Percentiles rank a stretch among this genome's conserved stretches.
Evolutionary conservation across 352 stramenopile genomes (phyloP).

Genomic region (Phytophthora ramorum): DNA sequence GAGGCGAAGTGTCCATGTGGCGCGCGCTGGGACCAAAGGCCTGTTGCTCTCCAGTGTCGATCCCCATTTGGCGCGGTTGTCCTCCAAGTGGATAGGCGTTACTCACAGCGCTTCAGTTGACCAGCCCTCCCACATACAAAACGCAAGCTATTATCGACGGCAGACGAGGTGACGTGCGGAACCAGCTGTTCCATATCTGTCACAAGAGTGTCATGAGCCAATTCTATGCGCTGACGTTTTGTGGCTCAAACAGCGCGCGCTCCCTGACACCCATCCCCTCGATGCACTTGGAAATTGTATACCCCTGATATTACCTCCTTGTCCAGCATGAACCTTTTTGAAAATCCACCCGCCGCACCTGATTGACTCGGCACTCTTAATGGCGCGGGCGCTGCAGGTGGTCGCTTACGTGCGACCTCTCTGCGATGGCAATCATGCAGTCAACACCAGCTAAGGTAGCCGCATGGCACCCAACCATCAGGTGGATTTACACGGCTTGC

Average conservation of each 20-base stretch:
- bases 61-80: constrained; percentile 12
- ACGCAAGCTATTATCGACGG: not conserved
- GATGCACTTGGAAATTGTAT: constrained; percentile 24
- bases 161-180: constrained; percentile 12
- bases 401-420: not conserved
- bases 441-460: not conserved
- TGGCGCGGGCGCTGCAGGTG: not conserved
- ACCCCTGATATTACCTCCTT: not conserved
- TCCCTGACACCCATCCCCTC: not conserved
- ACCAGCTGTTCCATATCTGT: constrained; percentile 36
- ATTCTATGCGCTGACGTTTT: constrained; percentile 29
- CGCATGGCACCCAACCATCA: constrained; percentile 28
- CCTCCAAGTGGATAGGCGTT: constrained; percentile 26
- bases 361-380: not conserved
- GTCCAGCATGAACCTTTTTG: constrained; percentile 17
- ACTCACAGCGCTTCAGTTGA: constrained; percentile 37
- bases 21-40: not conserved
- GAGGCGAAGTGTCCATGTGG: constrained; percentile 18
- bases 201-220: constrained; percentile 25
- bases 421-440: constrained; percentile 6
- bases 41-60: constrained; percentile 9
- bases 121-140: constrained; percentile 28
- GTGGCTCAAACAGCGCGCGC: constrained; percentile 10
- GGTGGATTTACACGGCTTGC: constrained; percentile 2
- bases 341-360: constrained; percentile 26